Evolutionary conservation across 345 rosid species (phyloP), one percentile per base, ranked within the genome.

Genomic region (Acer campestre): DNA sequence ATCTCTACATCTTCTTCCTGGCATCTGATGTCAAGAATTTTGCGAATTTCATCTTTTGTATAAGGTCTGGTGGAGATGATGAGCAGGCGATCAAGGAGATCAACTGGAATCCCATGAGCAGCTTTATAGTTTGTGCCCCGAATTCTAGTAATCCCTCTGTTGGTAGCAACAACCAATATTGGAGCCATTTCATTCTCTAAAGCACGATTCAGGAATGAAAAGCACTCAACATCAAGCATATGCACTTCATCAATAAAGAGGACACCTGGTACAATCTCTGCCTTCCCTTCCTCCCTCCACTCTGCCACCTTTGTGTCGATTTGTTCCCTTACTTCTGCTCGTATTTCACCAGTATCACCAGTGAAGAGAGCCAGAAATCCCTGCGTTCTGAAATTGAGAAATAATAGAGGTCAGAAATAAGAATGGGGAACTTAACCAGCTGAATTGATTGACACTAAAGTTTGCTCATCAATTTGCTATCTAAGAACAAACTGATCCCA

Each of bases 281-380:
- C 99, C 79, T 96, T 96, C 9, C 98, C 99, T 87, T 94, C 99
- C 83, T 94, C 99, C 80, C 95, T 91, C 99, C 98, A 96, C 85
- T 95, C 99, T 6, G 97, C 98, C 70, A 93, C 99, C 83, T 95
- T 93, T 38, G 93, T 91, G 78, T 93, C 98, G 53, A 95, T 93
- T 80, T 93, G 98, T 78, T 93, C 97, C 72, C 99, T 86, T 64
- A 95, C 97, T 86, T 95, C 98, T 64, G 99, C 89, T 74, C 97
- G 93, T 75, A 95, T 93, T 82, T 93, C 96, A 64, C 99, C 99
- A 44, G 99, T 95, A 75, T 95, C 99, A 6, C 99, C 96, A 2
- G 99, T 93, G 81, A 95, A 93, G 72, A 95, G 97, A 13, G 97
- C 99, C 53, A 95, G 83, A 87, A 96, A 96, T 61, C 99, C 99